Conservation (phyloP, 2,329 filamentous ascomycete genomes). For the Chaetomium sp. region DNA sequence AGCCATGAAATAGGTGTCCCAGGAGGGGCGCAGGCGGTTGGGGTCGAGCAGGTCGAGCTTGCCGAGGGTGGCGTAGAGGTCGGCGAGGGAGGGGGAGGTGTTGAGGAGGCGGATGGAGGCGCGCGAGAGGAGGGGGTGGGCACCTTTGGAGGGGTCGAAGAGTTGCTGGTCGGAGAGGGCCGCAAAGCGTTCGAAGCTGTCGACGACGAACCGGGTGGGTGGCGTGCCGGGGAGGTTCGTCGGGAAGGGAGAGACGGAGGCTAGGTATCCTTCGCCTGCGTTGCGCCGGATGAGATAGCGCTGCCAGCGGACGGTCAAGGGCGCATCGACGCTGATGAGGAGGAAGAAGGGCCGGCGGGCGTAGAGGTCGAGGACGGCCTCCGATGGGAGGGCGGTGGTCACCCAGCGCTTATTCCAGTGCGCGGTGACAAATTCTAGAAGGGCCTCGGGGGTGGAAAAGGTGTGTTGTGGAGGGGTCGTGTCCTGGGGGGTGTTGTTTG, state of each 20-base stretch:
- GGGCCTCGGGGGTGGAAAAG: conserved; percentile 57
- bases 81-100: conserved; percentile 62
- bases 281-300: conserved; percentile 47
- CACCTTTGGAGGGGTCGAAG: conserved; percentile 58
- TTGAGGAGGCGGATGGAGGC: conserved; percentile 85
- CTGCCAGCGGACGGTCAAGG: conserved; percentile 74
- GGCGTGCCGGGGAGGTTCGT: background rate
- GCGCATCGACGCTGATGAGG: conserved; percentile 84
- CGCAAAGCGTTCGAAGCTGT: conserved; percentile 50
- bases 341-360: conserved; percentile 84
- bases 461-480: conserved; percentile 4
- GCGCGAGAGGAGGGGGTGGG: conserved; percentile 70
- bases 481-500: background rate
- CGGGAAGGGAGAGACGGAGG: conserved; percentile 14
- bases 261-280: conserved; percentile 7
- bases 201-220: background rate
- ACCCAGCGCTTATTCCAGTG: conserved; percentile 81
- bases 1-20: conserved; percentile 98
- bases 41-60: conserved; percentile 71
- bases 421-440: conserved; percentile 81
- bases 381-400: conserved; percentile 73
- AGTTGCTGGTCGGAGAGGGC: conserved; percentile 63
- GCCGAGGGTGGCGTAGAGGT: conserved; percentile 66
- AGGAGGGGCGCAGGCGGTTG: conserved; percentile 75
- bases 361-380: conserved; percentile 66